Evolutionary conservation across 169 alveolate species (phyloP).

Genomic region (Perkinsus marinus): DNA sequence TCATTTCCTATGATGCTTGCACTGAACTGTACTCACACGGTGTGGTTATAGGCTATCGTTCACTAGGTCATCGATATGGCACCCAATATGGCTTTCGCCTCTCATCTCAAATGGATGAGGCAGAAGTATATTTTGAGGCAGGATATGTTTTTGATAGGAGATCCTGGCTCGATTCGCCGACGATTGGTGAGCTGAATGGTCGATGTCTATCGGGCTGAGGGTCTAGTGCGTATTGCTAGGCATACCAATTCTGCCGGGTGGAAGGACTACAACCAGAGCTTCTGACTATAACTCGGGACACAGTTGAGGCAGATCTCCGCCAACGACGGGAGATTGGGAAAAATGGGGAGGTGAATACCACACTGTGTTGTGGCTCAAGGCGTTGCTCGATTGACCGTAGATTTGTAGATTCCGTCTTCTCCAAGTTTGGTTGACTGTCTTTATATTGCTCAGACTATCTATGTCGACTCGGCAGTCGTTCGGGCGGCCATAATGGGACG

Average conservation of each 20-base stretch:
- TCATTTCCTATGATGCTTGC: no score
- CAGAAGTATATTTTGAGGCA: neutral
- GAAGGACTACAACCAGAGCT: neutral
- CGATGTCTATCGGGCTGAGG: neutral
- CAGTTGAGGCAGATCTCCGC: neutral
- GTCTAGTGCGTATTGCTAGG: neutral
- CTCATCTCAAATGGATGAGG: neutral
- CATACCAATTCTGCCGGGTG: neutral
- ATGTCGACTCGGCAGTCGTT: neutral
- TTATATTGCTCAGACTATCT: neutral
- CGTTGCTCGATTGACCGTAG: no score
- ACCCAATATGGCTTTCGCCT: neutral
- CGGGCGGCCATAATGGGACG: neutral
- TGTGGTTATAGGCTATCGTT: no score
- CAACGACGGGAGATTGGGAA: neutral
- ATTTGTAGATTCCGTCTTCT: no score
- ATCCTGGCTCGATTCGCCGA: neutral
- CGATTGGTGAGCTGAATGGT: neutral
- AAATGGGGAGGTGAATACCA: neutral
- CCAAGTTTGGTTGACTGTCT: neutral
- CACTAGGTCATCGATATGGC: no score
- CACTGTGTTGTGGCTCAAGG: no score
- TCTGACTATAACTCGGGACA: neutral
- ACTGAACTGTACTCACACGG: no score
- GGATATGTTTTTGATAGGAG: neutral